Evolutionary conservation across 1,284 basidiomycete species (phyloP).

Genomic region (Ceratobasidium sp.): DNA sequence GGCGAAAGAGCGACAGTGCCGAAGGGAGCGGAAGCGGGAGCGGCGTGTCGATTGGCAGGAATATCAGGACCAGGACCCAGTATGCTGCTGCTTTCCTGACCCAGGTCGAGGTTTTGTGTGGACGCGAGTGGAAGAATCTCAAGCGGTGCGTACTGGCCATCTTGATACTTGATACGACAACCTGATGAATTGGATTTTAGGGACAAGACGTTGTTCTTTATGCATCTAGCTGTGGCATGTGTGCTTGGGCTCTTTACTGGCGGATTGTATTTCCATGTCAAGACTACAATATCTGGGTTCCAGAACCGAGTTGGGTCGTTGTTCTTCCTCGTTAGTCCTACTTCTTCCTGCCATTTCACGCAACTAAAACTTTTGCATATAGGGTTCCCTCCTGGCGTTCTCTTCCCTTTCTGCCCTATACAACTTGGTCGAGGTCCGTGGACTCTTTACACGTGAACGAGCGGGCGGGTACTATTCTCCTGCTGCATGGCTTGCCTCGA

Average conservation of each 20-base stretch:
- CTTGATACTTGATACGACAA: neutral
- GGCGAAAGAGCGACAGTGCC: neutral
- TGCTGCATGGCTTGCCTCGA: conserved; percentile 84
- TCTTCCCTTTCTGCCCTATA: conserved; percentile 86
- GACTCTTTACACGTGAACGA: conserved; percentile 86
- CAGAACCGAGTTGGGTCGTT: conserved; percentile 89
- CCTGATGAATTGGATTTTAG: conserved; percentile 50
- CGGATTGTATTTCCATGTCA: conserved; percentile 48
- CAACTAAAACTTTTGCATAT: neutral
- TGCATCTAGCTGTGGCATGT: conserved; percentile 73
- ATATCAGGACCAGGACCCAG: conserved; percentile 39
- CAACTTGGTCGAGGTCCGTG: conserved; percentile 80
- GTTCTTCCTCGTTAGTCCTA: conserved; percentile 78
- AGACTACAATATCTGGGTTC: conserved; percentile 84
- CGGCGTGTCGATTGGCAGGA: neutral
- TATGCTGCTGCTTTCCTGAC: conserved; percentile 83
- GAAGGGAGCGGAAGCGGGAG: conserved; percentile 4
- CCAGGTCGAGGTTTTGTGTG: conserved; percentile 78
- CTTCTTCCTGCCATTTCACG: neutral
- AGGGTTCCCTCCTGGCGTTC: conserved; percentile 87
- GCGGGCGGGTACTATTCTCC: conserved; percentile 84
- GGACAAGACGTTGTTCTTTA: conserved; percentile 81
- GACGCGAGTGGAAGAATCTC: conserved; percentile 83
- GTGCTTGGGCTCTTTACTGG: conserved; percentile 83
- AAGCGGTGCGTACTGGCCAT: conserved; percentile 58